Base-by-base conservation (phyloP, 768 basidiomycete species). In the Clavaria fumosa region DNA sequence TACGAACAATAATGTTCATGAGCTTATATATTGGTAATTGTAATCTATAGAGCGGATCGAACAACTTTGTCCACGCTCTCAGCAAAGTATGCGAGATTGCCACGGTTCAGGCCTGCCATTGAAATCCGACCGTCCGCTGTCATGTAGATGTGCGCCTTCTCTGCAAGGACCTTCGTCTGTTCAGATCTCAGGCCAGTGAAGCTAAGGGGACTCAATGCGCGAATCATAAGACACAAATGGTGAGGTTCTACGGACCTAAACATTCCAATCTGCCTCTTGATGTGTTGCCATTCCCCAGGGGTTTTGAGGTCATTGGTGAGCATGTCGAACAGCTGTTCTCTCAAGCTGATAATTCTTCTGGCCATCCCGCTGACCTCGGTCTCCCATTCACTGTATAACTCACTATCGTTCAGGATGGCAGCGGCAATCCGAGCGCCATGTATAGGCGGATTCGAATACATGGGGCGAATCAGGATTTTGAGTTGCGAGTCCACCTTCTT, bases 391-490 rank as follows among this genome's bases (percentile, higher is more conserved):
- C 66, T 48, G 57, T 91, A 86, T 34, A 97, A 68, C 36, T 69
- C 69, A 9, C 66, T 52, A 50, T 78, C 72, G 41, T 75, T 72
- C 32, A 99, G 63, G 46, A 99, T 91, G 27, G 82, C 69, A 53
- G 68, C 75, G 42, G 84, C 89, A 50, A 95, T 78, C 33, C 80
- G 71, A 26, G 90, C 86, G 45, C 89, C 89, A 50, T 88, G 82
- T 23, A 82, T 54, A 12, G 93, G 95, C 41, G 95, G 93, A 70
- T 96, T 99, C 37, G 93, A 97, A 66, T 96, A 96, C 76, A 96
- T 78, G 28, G 90, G 89, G 9, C 95, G 78, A 46, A 95, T 78
- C 43, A 97, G 62, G 44, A 97, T 95, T 67, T 93, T 90, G 53
- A 97, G 61, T 59, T 96, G 95, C 55, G 79, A 85, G 59, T 91